Percentiles rank a stretch among this genome's conserved stretches.
phyloP scores from a whole-genome alignment of 805 yeast genomes.

The Candida manassasensis region DNA sequence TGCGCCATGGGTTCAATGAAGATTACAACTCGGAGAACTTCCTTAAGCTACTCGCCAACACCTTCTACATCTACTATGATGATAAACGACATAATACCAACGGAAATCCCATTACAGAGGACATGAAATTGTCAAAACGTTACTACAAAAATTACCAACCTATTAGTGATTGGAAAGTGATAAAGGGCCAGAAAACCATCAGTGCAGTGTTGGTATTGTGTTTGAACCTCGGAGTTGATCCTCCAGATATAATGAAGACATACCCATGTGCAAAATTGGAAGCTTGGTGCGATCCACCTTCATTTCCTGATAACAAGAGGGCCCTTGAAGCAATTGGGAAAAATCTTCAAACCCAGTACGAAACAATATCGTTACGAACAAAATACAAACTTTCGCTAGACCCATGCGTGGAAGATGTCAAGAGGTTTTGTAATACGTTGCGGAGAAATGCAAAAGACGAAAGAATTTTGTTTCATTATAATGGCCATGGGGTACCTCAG shows the following conservation, averaged over 20 bases:
- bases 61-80: conserved; percentile 80
- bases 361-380: conserved; percentile 79
- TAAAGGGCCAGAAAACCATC: conserved; percentile 87
- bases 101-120: conserved; percentile 69
- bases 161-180: conserved; percentile 84
- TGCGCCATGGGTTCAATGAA: conserved; percentile 63
- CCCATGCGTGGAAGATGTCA: conserved; percentile 93
- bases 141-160: conserved; percentile 55
- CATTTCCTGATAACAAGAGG: conserved; percentile 77
- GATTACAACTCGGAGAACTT: conserved; percentile 56
- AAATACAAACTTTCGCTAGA: conserved; percentile 88
- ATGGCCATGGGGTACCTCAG: conserved; percentile 98
- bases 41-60: conserved; percentile 53
- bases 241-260: conserved; percentile 91
- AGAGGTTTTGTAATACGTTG: conserved; percentile 82
- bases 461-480: conserved; percentile 87
- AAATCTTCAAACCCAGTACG: conserved; percentile 81
- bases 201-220: conserved; percentile 90
- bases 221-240: conserved; percentile 90
- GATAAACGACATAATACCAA: conserved; percentile 89
- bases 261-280: conserved; percentile 90
- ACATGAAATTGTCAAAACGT: conserved; percentile 41
- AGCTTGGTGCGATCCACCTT: conserved; percentile 89
- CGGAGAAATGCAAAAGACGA: conserved; percentile 92
- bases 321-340: conserved; percentile 91